phyloP scores from a whole-genome alignment of 345 rosid genomes.

The Angophora floribunda region DNA sequence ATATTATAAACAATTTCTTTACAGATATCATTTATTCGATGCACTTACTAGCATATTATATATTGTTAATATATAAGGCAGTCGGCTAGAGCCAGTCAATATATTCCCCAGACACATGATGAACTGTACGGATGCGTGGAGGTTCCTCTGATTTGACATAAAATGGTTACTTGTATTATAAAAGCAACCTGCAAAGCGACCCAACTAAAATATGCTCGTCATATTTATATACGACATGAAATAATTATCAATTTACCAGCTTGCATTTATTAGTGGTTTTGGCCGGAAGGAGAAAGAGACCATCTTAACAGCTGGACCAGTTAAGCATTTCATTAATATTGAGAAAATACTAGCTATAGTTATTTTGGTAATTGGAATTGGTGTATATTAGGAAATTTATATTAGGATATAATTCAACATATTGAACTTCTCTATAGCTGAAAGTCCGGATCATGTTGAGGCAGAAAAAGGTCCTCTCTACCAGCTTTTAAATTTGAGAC shows the following conservation, averaged over 20 bases:
- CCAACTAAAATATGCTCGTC: background rate
- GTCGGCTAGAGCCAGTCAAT: background rate
- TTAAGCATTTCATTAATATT: background rate
- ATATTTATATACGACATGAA: background rate
- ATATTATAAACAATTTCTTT: background rate
- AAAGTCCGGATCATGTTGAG: background rate
- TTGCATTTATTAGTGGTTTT: background rate
- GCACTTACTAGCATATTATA: background rate
- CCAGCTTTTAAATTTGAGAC: background rate
- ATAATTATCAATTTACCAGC: background rate
- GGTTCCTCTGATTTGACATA: background rate
- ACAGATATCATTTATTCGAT: background rate
- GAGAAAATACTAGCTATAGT: background rate
- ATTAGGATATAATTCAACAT: background rate
- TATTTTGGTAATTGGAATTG: background rate
- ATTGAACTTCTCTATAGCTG: background rate
- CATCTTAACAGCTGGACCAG: background rate
- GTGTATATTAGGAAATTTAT: background rate
- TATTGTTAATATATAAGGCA: background rate
- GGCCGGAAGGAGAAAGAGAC: background rate
- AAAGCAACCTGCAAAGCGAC: background rate
- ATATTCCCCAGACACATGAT: background rate
- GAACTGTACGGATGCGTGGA: background rate
- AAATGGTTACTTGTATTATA: background rate
- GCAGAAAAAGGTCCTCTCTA: background rate